Percentiles rank a stretch among this genome's conserved stretches.
Evolutionary conservation across 768 basidiomycete genomes (phyloP).

Genomic region (Hygrophoropsis aurantiaca): DNA sequence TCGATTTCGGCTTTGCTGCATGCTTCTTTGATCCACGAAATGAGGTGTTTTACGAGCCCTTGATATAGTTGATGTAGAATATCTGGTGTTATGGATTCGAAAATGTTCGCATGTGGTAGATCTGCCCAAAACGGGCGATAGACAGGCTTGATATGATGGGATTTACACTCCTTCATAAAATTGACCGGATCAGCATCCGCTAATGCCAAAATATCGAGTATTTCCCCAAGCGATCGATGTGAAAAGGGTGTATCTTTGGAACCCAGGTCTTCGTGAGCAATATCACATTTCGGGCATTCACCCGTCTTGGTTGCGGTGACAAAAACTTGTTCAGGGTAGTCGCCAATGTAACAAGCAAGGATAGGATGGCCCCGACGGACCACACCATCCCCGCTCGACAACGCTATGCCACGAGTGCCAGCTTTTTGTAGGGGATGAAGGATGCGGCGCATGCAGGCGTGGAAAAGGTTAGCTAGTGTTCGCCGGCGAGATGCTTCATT

Average conservation of each 20-base stretch:
- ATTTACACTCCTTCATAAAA: constrained; percentile 5
- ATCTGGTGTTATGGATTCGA: constrained; percentile 26
- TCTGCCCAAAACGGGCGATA: constrained; percentile 21
- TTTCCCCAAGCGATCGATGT: neutral
- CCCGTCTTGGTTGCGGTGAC: neutral
- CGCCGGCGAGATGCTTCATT: neutral
- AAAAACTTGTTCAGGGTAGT: constrained; percentile 20
- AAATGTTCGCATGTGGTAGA: constrained; percentile 27
- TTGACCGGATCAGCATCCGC: neutral
- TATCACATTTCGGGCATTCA: constrained; percentile 5
- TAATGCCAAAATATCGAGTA: neutral
- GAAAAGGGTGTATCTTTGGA: neutral
- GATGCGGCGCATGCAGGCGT: constrained; percentile 32
- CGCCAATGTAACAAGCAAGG: constrained; percentile 14
- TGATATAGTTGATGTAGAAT: constrained; percentile 36
- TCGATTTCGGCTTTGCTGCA: constrained; percentile 35
- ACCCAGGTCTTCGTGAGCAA: neutral
- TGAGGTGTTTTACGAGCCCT: constrained; percentile 34
- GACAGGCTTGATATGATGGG: constrained; percentile 13
- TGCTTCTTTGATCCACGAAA: constrained; percentile 29
- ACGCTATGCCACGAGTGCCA: constrained; percentile 27
- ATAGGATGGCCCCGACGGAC: constrained; percentile 21
- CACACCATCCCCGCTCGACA: constrained; percentile 36
- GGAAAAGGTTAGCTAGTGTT: constrained; percentile 28
- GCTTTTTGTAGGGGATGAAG: constrained; percentile 30